Evolutionary conservation across 2,329 filamentous ascomycete genomes (phyloP).

Genomic region (Laburnicola sp.): DNA sequence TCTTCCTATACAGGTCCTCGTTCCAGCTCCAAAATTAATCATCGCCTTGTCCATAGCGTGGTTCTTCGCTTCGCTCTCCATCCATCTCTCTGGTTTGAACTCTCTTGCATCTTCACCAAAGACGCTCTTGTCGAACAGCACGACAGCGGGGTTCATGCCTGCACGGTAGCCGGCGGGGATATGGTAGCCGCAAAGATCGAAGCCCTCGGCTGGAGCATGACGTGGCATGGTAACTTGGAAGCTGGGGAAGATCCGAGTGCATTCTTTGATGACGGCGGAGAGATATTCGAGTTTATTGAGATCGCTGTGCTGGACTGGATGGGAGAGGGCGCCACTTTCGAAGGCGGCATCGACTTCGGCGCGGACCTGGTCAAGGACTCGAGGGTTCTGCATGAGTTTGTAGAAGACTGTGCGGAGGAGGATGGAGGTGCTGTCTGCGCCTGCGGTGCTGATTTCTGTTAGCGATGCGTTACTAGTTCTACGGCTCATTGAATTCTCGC

Average conservation of each 20-base stretch:
- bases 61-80: slow-evolving; percentile 30
- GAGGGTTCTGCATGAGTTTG: slow-evolving; percentile 40
- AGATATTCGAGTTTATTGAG: slow-evolving; percentile 43
- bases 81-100: slow-evolving; percentile 53
- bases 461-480: not conserved
- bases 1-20: slow-evolving; percentile 40
- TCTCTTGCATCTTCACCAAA: slow-evolving; percentile 47
- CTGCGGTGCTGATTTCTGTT: slow-evolving; percentile 27
- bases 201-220: slow-evolving; percentile 25
- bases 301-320: slow-evolving; percentile 18
- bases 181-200: slow-evolving; percentile 19
- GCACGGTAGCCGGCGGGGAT: slow-evolving; percentile 46
- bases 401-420: slow-evolving; percentile 44
- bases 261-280: slow-evolving; percentile 51
- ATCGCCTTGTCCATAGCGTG: slow-evolving; percentile 30
- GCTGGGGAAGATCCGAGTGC: slow-evolving; percentile 46
- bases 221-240: slow-evolving; percentile 23
- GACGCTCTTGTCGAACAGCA: slow-evolving; percentile 47
- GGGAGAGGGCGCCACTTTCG: slow-evolving; percentile 7
- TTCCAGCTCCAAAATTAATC: slow-evolving; percentile 45
- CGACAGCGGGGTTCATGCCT: slow-evolving; percentile 51
- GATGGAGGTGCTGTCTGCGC: slow-evolving; percentile 43
- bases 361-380: slow-evolving; percentile 8
- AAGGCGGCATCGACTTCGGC: slow-evolving; percentile 24
- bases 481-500: too few relatives aligned